phyloP scores from a whole-genome alignment of 306 rosid species.

The Prosopis cineraria region DNA sequence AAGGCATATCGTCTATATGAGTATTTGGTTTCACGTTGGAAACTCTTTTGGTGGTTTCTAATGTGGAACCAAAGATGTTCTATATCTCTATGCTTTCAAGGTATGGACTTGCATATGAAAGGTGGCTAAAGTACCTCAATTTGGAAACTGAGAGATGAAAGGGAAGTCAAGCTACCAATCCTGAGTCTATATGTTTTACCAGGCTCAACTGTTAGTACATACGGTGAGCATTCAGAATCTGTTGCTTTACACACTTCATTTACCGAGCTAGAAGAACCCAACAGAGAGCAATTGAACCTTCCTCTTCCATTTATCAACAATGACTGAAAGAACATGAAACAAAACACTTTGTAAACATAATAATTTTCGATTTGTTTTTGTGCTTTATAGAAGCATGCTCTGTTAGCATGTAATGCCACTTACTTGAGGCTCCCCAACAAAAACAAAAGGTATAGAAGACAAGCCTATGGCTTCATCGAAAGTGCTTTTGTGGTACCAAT shows the following conservation, averaged over 20 bases:
- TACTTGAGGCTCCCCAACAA: conserved; percentile 64
- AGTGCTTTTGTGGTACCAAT: conserved; percentile 55
- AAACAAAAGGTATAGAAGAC: conserved; percentile 27
- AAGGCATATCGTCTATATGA: too few relatives aligned
- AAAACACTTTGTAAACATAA: neutral
- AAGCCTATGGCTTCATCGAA: conserved; percentile 46
- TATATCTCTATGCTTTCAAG: too few relatives aligned
- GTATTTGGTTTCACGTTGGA: too few relatives aligned
- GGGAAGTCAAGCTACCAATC: conserved; percentile 51
- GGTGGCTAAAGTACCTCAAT: conserved; percentile 46
- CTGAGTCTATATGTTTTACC: conserved; percentile 52
- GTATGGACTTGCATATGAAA: neutral
- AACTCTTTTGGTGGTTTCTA: too few relatives aligned
- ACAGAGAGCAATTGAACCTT: conserved; percentile 49
- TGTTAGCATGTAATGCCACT: neutral
- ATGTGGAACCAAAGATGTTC: too few relatives aligned
- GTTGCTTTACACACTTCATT: conserved; percentile 37
- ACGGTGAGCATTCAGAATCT: conserved; percentile 50
- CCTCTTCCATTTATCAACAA: conserved; percentile 61
- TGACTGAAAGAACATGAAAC: conserved; percentile 41
- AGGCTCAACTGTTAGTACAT: conserved; percentile 39
- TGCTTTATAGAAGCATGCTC: neutral
- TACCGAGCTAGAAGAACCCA: conserved; percentile 37
- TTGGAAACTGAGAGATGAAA: conserved; percentile 59
- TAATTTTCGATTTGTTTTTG: neutral